Conservation (phyloP, 768 basidiomycete genomes). For the Pisolithus tinctorius region DNA sequence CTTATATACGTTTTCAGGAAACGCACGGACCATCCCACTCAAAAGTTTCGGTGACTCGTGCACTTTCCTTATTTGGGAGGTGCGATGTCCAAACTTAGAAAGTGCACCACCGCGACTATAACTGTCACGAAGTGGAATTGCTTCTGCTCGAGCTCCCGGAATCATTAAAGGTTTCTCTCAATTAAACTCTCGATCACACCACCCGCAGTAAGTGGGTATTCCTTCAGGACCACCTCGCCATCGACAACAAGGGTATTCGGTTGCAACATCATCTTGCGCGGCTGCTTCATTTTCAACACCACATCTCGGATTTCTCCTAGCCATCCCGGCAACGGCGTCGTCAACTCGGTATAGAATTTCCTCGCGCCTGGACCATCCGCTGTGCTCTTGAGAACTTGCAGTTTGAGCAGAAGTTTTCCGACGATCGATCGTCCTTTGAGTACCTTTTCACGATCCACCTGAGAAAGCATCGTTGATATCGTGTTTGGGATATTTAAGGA, state of each 20-base stretch:
- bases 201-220: conserved; percentile 66
- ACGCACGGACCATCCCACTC: neutral
- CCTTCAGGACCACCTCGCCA: conserved; percentile 67
- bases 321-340: conserved; percentile 67
- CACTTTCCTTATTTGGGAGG: neutral
- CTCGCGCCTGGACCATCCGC: conserved; percentile 79
- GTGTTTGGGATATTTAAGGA: neutral
- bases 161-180: conserved; percentile 49
- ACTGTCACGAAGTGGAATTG: too few relatives aligned
- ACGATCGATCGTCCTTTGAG: conserved; percentile 59
- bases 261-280: conserved; percentile 81
- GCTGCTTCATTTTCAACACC: conserved; percentile 81
- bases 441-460: conserved; percentile 71
- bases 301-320: conserved; percentile 68
- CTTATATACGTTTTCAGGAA: neutral
- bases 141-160: neutral
- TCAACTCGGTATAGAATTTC: conserved; percentile 72
- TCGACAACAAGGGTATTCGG: conserved; percentile 68
- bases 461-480: neutral
- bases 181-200: conserved; percentile 81
- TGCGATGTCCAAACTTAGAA: neutral
- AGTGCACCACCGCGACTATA: too few relatives aligned
- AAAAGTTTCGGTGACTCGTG: neutral
- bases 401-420: conserved; percentile 68
- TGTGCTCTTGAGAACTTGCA: conserved; percentile 82